These are phyloP conservation scores for Medicago lupulina DNA, from an alignment of 306 rosid species.

Conservation along the genomic window DNA sequence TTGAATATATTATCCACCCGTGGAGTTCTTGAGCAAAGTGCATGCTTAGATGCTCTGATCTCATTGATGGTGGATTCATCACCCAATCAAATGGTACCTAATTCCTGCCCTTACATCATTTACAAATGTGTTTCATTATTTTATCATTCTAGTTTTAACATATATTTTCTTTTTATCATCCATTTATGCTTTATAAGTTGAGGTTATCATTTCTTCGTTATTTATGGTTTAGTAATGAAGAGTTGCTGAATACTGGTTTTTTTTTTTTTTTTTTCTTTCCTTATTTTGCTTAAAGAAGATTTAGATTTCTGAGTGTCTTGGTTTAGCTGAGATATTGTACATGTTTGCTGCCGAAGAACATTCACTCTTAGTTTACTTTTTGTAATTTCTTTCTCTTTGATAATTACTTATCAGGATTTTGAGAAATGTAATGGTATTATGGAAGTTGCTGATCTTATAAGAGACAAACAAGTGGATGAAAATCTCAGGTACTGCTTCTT, in stretches of 20 bases:
- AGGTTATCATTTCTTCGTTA: slow-evolving; percentile 14
- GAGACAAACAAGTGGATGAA: slow-evolving; percentile 87
- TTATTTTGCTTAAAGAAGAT: not conserved
- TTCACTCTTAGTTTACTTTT: slow-evolving; percentile 23
- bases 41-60: slow-evolving; percentile 89
- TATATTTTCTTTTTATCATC: slow-evolving; percentile 25
- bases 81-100: slow-evolving; percentile 82
- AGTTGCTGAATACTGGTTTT: slow-evolving; percentile 11
- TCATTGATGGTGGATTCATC: slow-evolving; percentile 91
- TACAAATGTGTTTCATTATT: not conserved
- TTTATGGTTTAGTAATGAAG: slow-evolving; percentile 17
- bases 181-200: slow-evolving; percentile 11
- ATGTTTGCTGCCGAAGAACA: slow-evolving; percentile 18
- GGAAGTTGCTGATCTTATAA: slow-evolving; percentile 87
- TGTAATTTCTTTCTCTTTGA: slow-evolving; percentile 13
- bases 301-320: slow-evolving; percentile 30
- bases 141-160: slow-evolving; percentile 10
- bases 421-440: slow-evolving; percentile 76
- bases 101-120: slow-evolving; percentile 13
- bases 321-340: slow-evolving; percentile 21
- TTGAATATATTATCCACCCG: slow-evolving; percentile 81
- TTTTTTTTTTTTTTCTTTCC: not conserved
- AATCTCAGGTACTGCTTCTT: slow-evolving; percentile 74
- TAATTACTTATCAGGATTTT: slow-evolving; percentile 75
- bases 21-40: slow-evolving; percentile 84